Conservation (phyloP, 139 green algal genomes). For the Chlamydomonas asymmetrica region DNA sequence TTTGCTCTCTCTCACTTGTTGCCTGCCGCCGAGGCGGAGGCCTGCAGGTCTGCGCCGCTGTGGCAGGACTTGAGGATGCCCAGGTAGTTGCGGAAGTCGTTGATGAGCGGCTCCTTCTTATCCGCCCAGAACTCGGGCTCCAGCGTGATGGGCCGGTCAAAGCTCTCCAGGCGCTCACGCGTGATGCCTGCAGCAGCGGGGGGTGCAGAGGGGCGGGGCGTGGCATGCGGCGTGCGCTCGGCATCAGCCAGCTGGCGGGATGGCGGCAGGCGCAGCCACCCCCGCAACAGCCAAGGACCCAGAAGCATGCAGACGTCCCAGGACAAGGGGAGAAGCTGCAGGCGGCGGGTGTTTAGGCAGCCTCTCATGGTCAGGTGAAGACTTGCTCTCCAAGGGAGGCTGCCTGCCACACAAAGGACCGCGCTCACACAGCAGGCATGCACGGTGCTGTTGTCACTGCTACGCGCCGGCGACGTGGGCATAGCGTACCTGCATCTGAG, state of each 20-base stretch:
- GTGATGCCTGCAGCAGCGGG: constrained; percentile 67
- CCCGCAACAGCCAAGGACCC: too few species aligned
- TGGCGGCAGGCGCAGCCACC: too few species aligned
- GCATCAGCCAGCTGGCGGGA: too few species aligned
- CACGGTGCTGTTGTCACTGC: too few species aligned
- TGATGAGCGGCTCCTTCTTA: constrained; percentile 86
- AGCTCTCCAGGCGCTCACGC: constrained; percentile 85
- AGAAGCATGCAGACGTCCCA: too few species aligned
- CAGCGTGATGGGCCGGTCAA: constrained; percentile 86
- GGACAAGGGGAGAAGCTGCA: too few species aligned
- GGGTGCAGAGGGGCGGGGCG: neutral
- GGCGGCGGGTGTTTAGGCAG: too few species aligned
- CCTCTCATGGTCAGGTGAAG: too few species aligned
- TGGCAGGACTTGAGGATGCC: constrained; percentile 93
- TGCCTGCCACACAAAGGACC: too few species aligned
- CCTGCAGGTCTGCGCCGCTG: constrained; percentile 82
- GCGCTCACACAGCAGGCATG: too few species aligned
- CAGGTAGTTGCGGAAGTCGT: constrained; percentile 94
- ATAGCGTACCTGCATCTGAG: constrained; percentile 65
- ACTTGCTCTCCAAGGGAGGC: too few species aligned
- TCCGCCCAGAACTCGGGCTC: constrained; percentile 85
- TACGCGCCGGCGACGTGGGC: neutral
- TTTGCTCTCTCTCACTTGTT: constrained; percentile 41
- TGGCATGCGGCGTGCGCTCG: too few species aligned
- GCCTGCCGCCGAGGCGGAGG: constrained; percentile 40